Conservation (phyloP, 805 yeast species). For the Starmerella tilneyi region DNA sequence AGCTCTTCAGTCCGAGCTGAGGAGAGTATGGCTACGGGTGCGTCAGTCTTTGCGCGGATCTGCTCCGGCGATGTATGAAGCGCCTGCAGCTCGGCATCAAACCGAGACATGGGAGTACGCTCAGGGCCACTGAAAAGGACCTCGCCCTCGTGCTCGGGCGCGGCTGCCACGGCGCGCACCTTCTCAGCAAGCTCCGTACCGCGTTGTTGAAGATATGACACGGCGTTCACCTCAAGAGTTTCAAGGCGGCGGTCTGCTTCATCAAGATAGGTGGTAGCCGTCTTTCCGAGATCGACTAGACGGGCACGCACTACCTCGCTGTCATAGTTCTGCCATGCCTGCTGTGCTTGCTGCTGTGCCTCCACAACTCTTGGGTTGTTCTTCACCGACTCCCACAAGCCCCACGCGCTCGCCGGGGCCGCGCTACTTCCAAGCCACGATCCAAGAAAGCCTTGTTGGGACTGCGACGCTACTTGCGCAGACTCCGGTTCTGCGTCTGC, state of each 20-base stretch:
- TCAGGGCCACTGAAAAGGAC: conserved; percentile 35
- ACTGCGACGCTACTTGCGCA: background rate
- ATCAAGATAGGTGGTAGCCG: conserved; percentile 57
- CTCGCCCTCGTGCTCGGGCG: conserved; percentile 26
- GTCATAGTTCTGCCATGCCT: conserved; percentile 15
- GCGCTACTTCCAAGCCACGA: conserved; percentile 5
- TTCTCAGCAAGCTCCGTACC: conserved; percentile 39
- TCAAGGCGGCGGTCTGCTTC: conserved; percentile 66
- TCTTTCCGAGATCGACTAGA: conserved; percentile 30
- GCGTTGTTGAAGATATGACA: conserved; percentile 46
- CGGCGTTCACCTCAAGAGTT: conserved; percentile 58
- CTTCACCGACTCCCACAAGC: conserved; percentile 18
- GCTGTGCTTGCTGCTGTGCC: conserved; percentile 7
- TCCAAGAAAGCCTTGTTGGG: conserved; percentile 1
- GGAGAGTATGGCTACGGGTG: conserved; percentile 33
- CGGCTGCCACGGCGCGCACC: conserved; percentile 34
- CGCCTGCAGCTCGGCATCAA: conserved; percentile 52
- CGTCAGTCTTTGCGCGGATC: conserved; percentile 31
- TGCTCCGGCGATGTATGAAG: conserved; percentile 43
- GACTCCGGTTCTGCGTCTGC: background rate
- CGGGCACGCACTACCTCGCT: conserved; percentile 24
- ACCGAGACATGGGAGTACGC: conserved; percentile 40
- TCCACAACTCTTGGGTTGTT: conserved; percentile 10
- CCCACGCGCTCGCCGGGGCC: conserved; percentile 15
- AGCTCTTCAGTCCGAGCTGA: conserved; percentile 43